Evolutionary conservation across 164 flowering plant species (phyloP), one percentile per base, ranked within the genome.

Genomic region (Tetrastigma voinierianum): DNA sequence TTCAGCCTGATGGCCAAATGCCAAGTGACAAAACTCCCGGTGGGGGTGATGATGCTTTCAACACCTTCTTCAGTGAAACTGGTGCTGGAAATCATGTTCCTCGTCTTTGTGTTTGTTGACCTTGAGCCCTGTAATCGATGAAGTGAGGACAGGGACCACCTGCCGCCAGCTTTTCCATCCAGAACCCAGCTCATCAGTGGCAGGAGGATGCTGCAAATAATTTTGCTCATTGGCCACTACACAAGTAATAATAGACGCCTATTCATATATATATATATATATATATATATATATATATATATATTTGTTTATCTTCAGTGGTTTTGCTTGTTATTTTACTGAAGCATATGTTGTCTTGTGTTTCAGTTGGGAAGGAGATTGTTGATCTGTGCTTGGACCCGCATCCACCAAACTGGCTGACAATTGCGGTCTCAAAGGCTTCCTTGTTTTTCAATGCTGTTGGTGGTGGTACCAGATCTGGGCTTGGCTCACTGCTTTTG

Each of bases 1-100:
- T 52, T 12, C 77, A 86, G 90, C 85, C 88, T 70, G 90, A 86
- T 83, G 90, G 90, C 67, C 90, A 84, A 57, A 82, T 86, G 90
- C 90, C 87, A 2, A 72, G 88, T 80, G 90, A 84, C 77, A 84
- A 78, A 72, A 82, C 88, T 4, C 74, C 80, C 45, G 90, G 90
- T 7, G 88, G 85, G 60, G 86, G 86, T 9, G 83, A 84, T 54
- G 86, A 82, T 81, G 88, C 88, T 10, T 80, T 82, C 71, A 82
- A 82, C 84, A 83, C 86, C 59, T 88, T 88, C 57, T 88, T 88
- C 79, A 88, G 90, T 57, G 93, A 88, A 72, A 88, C 90, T 51
- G 93, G 93, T 78, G 87, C 87, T 51, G 93, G 93, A 19, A 86
- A 88, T 81, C 93, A 88, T 46, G 93, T 88, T n/a, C 90, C 89